phyloP scores from a whole-genome alignment of 2,329 filamentous ascomycete genomes.

The Nothomitra cinnamomea region DNA sequence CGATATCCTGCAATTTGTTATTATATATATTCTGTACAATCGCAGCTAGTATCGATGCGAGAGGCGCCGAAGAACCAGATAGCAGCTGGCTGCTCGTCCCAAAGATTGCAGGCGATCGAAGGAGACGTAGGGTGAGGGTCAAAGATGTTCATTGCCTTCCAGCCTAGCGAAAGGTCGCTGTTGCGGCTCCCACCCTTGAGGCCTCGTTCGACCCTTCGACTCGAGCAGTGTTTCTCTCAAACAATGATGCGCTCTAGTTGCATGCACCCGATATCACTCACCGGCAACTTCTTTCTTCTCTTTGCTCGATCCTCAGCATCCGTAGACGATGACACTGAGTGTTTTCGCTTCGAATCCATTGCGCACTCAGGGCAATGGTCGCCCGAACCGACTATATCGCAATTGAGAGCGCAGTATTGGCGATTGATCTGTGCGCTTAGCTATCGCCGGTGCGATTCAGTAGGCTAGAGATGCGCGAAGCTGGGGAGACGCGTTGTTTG shows the following conservation, averaged over 20 bases:
- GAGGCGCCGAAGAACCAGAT: constrained; percentile 1
- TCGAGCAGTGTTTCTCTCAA: neutral
- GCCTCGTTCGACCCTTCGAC: constrained; percentile 1
- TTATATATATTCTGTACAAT: constrained; percentile 5
- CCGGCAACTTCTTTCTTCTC: constrained; percentile 41
- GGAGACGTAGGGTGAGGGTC: neutral
- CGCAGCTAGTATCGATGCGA: neutral
- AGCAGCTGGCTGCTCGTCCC: neutral
- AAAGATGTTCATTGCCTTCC: neutral
- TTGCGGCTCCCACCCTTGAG: constrained; percentile 1
- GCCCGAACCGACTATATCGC: neutral
- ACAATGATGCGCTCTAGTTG: neutral
- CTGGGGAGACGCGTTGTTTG: constrained; percentile 4
- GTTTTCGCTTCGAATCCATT: constrained; percentile 37
- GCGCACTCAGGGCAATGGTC: neutral
- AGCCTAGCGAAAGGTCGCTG: constrained; percentile 4
- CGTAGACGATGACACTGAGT: constrained; percentile 28
- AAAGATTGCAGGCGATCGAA: neutral
- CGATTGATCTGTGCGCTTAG: constrained; percentile 1
- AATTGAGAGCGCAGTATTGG: neutral
- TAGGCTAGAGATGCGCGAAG: neutral
- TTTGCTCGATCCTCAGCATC: constrained; percentile 35
- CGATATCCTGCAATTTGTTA: constrained; percentile 4
- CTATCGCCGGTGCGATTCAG: neutral
- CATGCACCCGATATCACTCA: constrained; percentile 24